Evolutionary conservation across 164 flowering plant species (phyloP).

Genomic region (Piper longum): DNA sequence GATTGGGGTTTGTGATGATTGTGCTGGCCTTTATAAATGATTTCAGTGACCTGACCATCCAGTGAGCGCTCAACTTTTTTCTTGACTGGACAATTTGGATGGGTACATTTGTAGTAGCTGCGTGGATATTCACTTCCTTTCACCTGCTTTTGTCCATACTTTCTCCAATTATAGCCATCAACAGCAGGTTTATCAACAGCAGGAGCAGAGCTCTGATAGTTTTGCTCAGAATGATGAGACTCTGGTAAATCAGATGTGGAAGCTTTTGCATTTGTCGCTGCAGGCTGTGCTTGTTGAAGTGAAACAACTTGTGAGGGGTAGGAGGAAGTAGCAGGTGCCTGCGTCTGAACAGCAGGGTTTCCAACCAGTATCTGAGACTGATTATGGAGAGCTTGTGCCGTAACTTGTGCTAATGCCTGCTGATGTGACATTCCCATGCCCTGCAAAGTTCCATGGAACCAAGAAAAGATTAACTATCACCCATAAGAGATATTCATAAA

Average conservation of each 20-base stretch:
- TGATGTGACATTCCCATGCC: slow-evolving; percentile 92
- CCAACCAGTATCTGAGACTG: slow-evolving; percentile 43
- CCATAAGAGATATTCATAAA: no score
- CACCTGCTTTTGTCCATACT: no score
- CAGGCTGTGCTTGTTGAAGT: slow-evolving; percentile 22
- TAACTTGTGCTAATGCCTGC: slow-evolving; percentile 81
- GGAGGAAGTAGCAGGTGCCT: slow-evolving; percentile 16
- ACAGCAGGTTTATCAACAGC: slow-evolving; percentile 50
- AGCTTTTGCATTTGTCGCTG: slow-evolving; percentile 21
- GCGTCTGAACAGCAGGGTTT: slow-evolving; percentile 20
- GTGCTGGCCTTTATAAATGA: slow-evolving; percentile 21
- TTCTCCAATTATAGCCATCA: slow-evolving; percentile 9
- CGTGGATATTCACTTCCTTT: no score
- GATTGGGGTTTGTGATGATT: slow-evolving; percentile 47
- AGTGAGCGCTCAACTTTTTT: slow-evolving; percentile 81
- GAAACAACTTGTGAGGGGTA: slow-evolving; percentile 14
- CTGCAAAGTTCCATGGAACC: slow-evolving; percentile 20
- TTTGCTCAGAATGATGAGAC: slow-evolving; percentile 36
- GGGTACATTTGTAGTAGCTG: no score
- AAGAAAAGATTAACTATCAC: background rate
- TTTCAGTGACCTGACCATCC: slow-evolving; percentile 80
- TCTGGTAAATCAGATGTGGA: slow-evolving; percentile 28
- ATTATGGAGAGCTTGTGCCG: slow-evolving; percentile 11
- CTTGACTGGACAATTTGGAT: slow-evolving; percentile 61
- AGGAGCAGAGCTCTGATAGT: slow-evolving; percentile 20